phyloP scores from a whole-genome alignment of 208 protist genomes.

The Trypanosoma theileri region DNA sequence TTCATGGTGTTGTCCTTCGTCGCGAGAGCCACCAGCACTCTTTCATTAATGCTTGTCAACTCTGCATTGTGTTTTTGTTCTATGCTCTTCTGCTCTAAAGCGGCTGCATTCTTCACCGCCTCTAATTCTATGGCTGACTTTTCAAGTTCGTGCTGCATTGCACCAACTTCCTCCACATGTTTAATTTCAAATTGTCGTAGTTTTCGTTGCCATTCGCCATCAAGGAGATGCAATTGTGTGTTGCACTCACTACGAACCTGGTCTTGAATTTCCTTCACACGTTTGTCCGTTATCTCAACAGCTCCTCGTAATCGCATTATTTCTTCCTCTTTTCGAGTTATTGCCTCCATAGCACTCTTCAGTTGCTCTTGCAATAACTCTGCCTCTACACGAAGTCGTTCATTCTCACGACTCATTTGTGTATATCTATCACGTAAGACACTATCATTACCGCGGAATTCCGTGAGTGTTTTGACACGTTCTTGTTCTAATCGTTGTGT shows the following conservation, averaged over 20 bases:
- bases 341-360: constrained; percentile 35
- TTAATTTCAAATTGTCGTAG: constrained; percentile 59
- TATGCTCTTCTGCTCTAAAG: constrained; percentile 50
- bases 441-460: constrained; percentile 54
- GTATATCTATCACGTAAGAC: constrained; percentile 61
- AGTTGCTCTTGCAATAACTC: constrained; percentile 68
- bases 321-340: constrained; percentile 50
- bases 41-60: constrained; percentile 81
- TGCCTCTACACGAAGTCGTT: constrained; percentile 69
- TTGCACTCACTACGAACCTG: constrained; percentile 53
- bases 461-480: constrained; percentile 53
- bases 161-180: constrained; percentile 56
- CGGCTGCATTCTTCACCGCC: constrained; percentile 36
- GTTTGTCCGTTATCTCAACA: constrained; percentile 44
- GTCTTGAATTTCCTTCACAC: constrained; percentile 56
- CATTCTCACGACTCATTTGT: constrained; percentile 64
- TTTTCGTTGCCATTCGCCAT: constrained; percentile 70
- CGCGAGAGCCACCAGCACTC: constrained; percentile 76
- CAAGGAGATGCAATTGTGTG: constrained; percentile 48
- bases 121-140: constrained; percentile 38
- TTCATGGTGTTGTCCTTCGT: constrained; percentile 76
- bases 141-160: constrained; percentile 47
- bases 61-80: constrained; percentile 79
- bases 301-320: constrained; percentile 40
- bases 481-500: constrained; percentile 65